A percentile compares a stretch with the other conserved stretches of the same genome.
Conservation (phyloP, 768 basidiomycete species). For the Trametes cubensis region DNA sequence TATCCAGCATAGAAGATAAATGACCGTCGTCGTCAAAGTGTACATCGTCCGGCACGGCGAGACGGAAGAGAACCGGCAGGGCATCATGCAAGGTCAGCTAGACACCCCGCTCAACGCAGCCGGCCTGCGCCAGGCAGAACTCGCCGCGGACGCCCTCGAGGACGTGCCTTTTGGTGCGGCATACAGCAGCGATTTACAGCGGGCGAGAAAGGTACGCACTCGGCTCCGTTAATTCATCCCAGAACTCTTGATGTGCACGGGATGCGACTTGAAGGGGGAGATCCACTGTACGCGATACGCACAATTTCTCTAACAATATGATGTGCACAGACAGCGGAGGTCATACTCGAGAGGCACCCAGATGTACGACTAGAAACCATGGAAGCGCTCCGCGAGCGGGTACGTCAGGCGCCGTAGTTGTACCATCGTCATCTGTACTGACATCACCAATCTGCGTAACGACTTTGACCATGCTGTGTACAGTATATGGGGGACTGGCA, state of each 20-base stretch:
- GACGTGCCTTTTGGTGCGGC: conserved; percentile 58
- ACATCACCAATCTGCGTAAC: not conserved
- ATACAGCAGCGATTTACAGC: conserved; percentile 70
- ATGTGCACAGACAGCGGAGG: conserved; percentile 62
- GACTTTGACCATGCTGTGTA: not conserved
- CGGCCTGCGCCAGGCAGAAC: conserved; percentile 61
- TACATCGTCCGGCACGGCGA: conserved; percentile 81
- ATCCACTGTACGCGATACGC: not conserved
- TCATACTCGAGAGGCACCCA: conserved; percentile 59
- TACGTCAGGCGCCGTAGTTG: conserved; percentile 35
- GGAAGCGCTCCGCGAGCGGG: conserved; percentile 64
- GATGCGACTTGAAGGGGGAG: not conserved
- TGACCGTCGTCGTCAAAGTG: conserved; percentile 45
- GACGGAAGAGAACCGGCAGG: conserved; percentile 65
- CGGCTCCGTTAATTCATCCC: not conserved
- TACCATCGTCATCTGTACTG: not conserved
- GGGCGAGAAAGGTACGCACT: conserved; percentile 64
- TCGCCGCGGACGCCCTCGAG: conserved; percentile 57
- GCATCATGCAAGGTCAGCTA: conserved; percentile 75
- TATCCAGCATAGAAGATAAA: not conserved
- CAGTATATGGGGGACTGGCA: conserved; percentile 68
- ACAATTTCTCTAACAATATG: not conserved
- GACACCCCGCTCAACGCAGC: conserved; percentile 67
- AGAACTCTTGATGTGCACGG: not conserved
- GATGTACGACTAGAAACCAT: conserved; percentile 46